Percentiles rank a stretch among this genome's conserved stretches.
These are phyloP conservation scores for Cardamine chenopodiifolia DNA, from an alignment of 345 rosid species.

Conservation along the genomic window DNA sequence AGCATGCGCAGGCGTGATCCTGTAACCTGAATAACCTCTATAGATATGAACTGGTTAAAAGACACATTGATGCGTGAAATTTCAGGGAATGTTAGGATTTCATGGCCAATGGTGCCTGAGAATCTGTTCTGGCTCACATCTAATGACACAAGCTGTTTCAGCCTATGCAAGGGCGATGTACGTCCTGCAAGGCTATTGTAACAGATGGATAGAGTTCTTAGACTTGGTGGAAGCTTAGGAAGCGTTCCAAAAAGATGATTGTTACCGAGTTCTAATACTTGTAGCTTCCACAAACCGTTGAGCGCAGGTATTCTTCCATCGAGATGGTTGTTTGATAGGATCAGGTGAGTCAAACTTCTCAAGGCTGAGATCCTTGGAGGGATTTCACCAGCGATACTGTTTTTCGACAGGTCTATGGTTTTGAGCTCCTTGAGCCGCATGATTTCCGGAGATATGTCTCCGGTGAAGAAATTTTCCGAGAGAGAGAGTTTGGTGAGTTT, in stretches of 20 bases:
- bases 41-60: slow-evolving; percentile 47
- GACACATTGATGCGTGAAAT: slow-evolving; percentile 50
- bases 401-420: slow-evolving; percentile 50
- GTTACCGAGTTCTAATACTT: slow-evolving; percentile 48
- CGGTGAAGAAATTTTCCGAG: slow-evolving; percentile 54
- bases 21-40: slow-evolving; percentile 38
- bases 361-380: slow-evolving; percentile 48
- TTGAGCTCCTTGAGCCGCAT: slow-evolving; percentile 44
- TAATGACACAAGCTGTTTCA: slow-evolving; percentile 39
- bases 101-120: slow-evolving; percentile 44
- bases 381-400: slow-evolving; percentile 51
- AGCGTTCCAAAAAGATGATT: slow-evolving; percentile 53
- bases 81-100: slow-evolving; percentile 48
- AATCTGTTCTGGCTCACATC: slow-evolving; percentile 61
- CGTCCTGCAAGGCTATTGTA: slow-evolving; percentile 54
- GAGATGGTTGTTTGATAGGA: slow-evolving; percentile 48
- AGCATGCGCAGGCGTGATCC: slow-evolving; percentile 47
- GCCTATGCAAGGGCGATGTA: slow-evolving; percentile 40
- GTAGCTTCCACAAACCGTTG: slow-evolving; percentile 55
- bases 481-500: slow-evolving; percentile 49
- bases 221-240: slow-evolving; percentile 52
- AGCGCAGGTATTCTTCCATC: slow-evolving; percentile 57
- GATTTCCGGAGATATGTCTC: slow-evolving; percentile 46
- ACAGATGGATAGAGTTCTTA: slow-evolving; percentile 49
- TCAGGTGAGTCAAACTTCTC: slow-evolving; percentile 46